Percentiles rank a stretch among this genome's conserved stretches.
phyloP scores from a whole-genome alignment of 148 eudicot genomes.

The Silene latifolia region DNA sequence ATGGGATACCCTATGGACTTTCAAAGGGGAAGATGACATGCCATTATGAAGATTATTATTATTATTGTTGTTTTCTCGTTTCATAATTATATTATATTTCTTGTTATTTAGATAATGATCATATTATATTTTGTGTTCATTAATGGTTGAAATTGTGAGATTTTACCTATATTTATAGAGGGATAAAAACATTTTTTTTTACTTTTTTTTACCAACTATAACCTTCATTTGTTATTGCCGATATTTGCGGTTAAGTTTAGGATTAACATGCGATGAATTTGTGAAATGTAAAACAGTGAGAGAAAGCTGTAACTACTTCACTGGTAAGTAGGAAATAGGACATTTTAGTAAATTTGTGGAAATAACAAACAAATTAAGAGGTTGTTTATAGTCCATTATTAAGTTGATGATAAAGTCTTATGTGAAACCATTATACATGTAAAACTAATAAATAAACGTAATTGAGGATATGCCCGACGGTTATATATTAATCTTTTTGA shows the following conservation, averaged over 20 bases:
- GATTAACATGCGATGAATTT: neutral
- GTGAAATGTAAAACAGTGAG: neutral
- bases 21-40: slow-evolving; percentile 2
- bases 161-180: neutral
- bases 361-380: no score
- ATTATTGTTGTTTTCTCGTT: neutral
- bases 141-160: neutral
- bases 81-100: no score
- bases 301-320: neutral
- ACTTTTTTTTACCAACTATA: no score
- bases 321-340: neutral
- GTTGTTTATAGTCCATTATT: no score
- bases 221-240: neutral
- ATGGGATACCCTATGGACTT: slow-evolving; percentile 40
- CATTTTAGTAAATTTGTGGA: neutral
- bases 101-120: no score
- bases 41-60: neutral
- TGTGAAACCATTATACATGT: no score
- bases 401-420: no score
- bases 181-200: neutral
- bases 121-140: neutral
- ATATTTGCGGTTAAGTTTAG: neutral
- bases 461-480: no score
- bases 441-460: no score
- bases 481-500: no score